Conservation (phyloP, 108 stramenopile species). For the Nitzschia inconspicua region DNA sequence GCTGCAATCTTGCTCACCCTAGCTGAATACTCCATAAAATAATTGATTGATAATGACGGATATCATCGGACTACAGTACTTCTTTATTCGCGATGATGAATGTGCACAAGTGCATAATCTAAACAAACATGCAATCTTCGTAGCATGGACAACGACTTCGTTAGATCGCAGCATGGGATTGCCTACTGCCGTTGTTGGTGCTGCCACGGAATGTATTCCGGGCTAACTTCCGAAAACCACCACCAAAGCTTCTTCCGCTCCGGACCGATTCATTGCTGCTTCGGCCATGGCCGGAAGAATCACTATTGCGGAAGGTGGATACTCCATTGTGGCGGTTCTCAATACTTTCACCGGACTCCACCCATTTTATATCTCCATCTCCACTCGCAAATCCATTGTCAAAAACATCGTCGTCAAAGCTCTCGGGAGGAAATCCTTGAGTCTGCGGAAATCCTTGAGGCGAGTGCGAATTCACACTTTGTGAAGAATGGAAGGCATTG, state of each 20-base stretch:
- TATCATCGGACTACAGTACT: too few relatives aligned
- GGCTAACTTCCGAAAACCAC: conserved; percentile 4
- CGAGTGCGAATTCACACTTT: background rate
- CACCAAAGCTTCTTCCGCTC: conserved; percentile 10
- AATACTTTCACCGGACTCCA: conserved; percentile 3
- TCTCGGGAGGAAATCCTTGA: background rate
- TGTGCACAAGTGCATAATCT: too few relatives aligned
- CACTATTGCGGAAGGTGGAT: too few relatives aligned
- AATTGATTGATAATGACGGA: too few relatives aligned
- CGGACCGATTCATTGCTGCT: background rate
- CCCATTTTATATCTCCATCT: background rate
- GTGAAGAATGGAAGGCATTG: background rate
- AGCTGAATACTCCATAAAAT: too few relatives aligned
- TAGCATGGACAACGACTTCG: too few relatives aligned
- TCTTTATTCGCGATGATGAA: too few relatives aligned
- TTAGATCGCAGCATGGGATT: too few relatives aligned
- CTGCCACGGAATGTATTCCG: too few relatives aligned
- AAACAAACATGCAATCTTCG: too few relatives aligned
- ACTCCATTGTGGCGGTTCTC: conserved; percentile 32
- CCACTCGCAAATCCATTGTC: conserved; percentile 1
- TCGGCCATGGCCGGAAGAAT: background rate
- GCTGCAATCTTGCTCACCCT: too few relatives aligned
- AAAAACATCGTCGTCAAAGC: conserved; percentile 13
- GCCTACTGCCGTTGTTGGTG: too few relatives aligned
- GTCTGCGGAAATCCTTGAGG: background rate